Percentiles rank a stretch among this genome's conserved stretches.
Evolutionary conservation across 768 basidiomycete species (phyloP).

Genomic region (Boletus pseudopeckii): DNA sequence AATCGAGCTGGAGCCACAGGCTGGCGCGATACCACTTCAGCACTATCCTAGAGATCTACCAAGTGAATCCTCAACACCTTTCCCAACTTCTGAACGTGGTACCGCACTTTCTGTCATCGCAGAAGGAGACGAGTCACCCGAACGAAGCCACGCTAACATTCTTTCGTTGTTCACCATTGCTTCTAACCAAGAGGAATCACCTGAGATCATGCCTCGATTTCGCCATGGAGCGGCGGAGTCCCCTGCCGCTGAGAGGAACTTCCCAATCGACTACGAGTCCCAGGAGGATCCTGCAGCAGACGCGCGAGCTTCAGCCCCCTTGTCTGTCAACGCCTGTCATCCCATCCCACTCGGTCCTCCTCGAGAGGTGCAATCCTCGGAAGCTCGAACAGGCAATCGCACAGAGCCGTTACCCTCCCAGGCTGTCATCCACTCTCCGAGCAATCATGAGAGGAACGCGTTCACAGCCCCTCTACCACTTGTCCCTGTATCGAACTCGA

Average conservation of each 20-base stretch:
- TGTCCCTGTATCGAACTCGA: slow-evolving; percentile 9
- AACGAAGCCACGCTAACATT: slow-evolving; percentile 29
- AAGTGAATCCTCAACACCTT: slow-evolving; percentile 1
- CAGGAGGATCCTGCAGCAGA: slow-evolving; percentile 18
- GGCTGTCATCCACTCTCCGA: not conserved
- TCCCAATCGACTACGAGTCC: not conserved
- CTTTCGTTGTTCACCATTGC: not conserved
- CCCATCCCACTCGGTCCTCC: slow-evolving; percentile 41
- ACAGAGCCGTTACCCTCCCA: slow-evolving; percentile 21
- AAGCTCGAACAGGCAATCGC: slow-evolving; percentile 4
- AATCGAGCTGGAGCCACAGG: slow-evolving; percentile 1
- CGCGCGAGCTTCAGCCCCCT: slow-evolving; percentile 14
- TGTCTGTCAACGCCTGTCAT: slow-evolving; percentile 37
- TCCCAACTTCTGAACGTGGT: slow-evolving; percentile 24
- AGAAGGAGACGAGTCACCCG: slow-evolving; percentile 63
- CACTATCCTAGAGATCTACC: not conserved
- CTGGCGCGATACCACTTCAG: not conserved
- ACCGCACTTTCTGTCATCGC: slow-evolving; percentile 66
- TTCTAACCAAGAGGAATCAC: not conserved
- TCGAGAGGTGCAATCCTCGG: slow-evolving; percentile 2
- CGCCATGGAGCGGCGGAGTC: not conserved
- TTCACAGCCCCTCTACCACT: slow-evolving; percentile 24
- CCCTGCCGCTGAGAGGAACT: not conserved
- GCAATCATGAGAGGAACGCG: slow-evolving; percentile 14
- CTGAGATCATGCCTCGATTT: not conserved